Percentiles rank a stretch among this genome's conserved stretches.
Evolutionary conservation across 805 yeast species (phyloP).

Genomic region (Candida golubevii): DNA sequence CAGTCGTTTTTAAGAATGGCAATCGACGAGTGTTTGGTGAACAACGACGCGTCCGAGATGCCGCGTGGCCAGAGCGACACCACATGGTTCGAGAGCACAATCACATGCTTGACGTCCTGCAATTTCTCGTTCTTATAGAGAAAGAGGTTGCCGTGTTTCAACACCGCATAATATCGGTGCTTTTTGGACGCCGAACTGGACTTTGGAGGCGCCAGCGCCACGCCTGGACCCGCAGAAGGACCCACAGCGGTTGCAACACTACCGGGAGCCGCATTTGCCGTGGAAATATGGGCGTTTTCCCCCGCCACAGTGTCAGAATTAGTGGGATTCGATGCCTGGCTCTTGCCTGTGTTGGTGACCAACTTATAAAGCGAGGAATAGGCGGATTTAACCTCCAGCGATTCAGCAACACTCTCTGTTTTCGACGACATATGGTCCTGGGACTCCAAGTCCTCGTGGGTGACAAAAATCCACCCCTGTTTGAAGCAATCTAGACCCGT

Average conservation of each 20-base stretch:
- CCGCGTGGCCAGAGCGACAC: conserved; percentile 84
- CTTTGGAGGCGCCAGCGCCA: conserved; percentile 7
- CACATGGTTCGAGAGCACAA: conserved; percentile 66
- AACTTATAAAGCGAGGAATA: conserved; percentile 58
- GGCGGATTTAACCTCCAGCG: conserved; percentile 47
- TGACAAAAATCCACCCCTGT: conserved; percentile 82
- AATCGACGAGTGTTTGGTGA: conserved; percentile 75
- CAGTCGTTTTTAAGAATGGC: conserved; percentile 55
- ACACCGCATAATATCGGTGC: conserved; percentile 62
- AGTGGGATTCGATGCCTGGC: not conserved
- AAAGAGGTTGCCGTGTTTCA: conserved; percentile 85
- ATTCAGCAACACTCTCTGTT: conserved; percentile 41
- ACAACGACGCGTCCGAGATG: conserved; percentile 70
- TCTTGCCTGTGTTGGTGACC: conserved; percentile 32
- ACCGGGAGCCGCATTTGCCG: not conserved
- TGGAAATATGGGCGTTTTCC: not conserved
- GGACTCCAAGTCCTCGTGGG: conserved; percentile 58
- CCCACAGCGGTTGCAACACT: not conserved
- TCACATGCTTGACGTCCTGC: conserved; percentile 68
- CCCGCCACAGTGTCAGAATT: not conserved
- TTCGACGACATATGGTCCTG: conserved; percentile 44
- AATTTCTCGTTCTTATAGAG: conserved; percentile 70
- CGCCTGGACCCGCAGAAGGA: not conserved
- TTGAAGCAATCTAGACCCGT: conserved; percentile 61
- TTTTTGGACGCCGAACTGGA: conserved; percentile 32